phyloP scores from a whole-genome alignment of 208 protist genomes.

The Acanthamoeba sp. region DNA sequence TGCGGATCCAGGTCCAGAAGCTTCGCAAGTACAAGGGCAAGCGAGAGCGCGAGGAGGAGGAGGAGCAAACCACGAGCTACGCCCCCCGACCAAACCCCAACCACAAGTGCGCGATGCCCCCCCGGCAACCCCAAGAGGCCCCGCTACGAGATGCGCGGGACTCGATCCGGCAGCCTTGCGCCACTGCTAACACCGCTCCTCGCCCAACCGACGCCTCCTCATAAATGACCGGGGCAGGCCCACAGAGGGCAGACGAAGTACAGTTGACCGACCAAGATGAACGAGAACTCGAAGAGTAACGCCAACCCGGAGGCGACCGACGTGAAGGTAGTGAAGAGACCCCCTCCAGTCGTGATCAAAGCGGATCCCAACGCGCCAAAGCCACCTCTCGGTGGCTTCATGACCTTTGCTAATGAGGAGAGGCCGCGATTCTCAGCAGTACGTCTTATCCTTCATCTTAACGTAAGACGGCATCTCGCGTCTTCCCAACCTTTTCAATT shows the following conservation, averaged over 20 bases:
- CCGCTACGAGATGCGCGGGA: too few relatives aligned
- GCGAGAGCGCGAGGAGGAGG: too few relatives aligned
- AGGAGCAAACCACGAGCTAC: too few relatives aligned
- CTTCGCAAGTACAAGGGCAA: too few relatives aligned
- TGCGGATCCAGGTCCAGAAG: too few relatives aligned
- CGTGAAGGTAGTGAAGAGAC: background rate
- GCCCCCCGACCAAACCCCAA: too few relatives aligned
- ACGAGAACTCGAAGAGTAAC: background rate
- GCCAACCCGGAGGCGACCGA: background rate
- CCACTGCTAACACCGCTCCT: background rate
- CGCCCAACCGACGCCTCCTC: background rate
- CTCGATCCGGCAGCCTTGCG: background rate
- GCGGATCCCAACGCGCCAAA: conserved; percentile 6
- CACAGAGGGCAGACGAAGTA: background rate
- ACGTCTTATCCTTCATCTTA: background rate
- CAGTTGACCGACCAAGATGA: background rate
- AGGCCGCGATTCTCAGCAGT: background rate
- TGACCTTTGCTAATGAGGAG: conserved; percentile 10
- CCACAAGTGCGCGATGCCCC: too few relatives aligned
- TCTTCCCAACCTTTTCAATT: too few relatives aligned
- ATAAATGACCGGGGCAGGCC: background rate
- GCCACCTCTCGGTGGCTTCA: background rate
- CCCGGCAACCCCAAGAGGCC: too few relatives aligned
- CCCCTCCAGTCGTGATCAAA: too few relatives aligned
- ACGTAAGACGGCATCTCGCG: background rate